Percentiles rank a stretch among this genome's conserved stretches.
Evolutionary conservation across 495 filamentous ascomycete genomes (phyloP).

Genomic region (Penicillium odoratum): DNA sequence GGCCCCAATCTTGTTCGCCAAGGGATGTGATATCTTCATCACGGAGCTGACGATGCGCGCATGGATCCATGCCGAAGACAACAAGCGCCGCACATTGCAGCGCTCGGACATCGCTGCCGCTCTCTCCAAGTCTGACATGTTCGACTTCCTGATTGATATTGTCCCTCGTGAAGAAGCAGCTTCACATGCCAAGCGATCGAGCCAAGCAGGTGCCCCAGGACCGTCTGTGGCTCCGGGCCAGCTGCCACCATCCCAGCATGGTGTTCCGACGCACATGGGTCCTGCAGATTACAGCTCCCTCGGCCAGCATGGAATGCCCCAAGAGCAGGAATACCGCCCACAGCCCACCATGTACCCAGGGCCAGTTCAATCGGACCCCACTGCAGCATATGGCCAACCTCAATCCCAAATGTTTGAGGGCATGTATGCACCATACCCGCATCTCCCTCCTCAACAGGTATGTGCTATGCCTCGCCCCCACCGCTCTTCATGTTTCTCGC

Average conservation of each 20-base stretch:
- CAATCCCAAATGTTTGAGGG: slow-evolving; percentile 80
- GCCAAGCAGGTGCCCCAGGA: slow-evolving; percentile 54
- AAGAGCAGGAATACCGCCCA: slow-evolving; percentile 78
- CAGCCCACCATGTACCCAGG: slow-evolving; percentile 75
- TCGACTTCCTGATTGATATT: slow-evolving; percentile 99
- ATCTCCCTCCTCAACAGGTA: slow-evolving; percentile 86
- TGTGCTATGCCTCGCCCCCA: slow-evolving; percentile 20
- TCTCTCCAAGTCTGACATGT: slow-evolving; percentile 97
- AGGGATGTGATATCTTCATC: slow-evolving; percentile 99
- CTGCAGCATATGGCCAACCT: slow-evolving; percentile 69
- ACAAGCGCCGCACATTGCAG: slow-evolving; percentile 94
- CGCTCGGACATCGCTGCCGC: slow-evolving; percentile 95
- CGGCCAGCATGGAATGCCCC: slow-evolving; percentile 60
- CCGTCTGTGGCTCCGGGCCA: slow-evolving; percentile 49
- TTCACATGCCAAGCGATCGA: slow-evolving; percentile 75
- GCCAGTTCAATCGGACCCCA: slow-evolving; percentile 69
- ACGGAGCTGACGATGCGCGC: slow-evolving; percentile 98
- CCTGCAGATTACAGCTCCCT: slow-evolving; percentile 65
- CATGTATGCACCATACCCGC: slow-evolving; percentile 78
- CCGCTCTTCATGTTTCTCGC: not conserved
- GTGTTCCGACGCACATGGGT: slow-evolving; percentile 61
- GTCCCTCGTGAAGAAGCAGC: slow-evolving; percentile 93
- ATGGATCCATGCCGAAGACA: slow-evolving; percentile 99
- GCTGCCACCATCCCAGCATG: slow-evolving; percentile 61
- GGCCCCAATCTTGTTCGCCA: slow-evolving; percentile 95